These are phyloP conservation scores for Haematococcus lacustris DNA, from an alignment of 139 green algal species.

Conservation along the genomic window DNA sequence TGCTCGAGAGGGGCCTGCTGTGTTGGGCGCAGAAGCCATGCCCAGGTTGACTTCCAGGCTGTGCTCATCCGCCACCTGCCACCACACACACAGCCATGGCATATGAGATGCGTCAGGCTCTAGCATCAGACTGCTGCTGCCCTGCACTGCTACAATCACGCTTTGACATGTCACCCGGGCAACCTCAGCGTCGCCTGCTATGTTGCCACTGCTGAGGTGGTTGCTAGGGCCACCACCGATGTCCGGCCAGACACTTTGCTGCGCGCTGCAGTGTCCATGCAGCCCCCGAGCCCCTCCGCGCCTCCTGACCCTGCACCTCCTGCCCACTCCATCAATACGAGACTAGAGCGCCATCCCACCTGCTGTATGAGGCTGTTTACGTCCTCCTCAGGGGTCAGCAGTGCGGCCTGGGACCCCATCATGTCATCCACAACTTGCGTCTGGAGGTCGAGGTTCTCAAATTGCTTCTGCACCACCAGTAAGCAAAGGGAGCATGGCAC, in stretches of 20 bases:
- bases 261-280: neutral
- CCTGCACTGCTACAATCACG: neutral
- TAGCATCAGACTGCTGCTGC: neutral
- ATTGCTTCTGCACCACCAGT: too few species aligned
- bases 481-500: too few species aligned
- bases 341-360: constrained; percentile 13
- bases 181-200: neutral
- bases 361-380: constrained; percentile 86
- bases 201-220: neutral
- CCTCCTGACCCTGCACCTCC: neutral
- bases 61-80: constrained; percentile 83
- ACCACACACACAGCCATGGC: neutral
- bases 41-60: constrained; percentile 65
- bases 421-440: constrained; percentile 81
- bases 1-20: constrained; percentile 5
- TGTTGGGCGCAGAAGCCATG: constrained; percentile 50
- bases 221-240: neutral
- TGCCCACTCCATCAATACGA: neutral
- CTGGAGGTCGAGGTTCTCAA: constrained; percentile 85
- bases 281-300: too few species aligned
- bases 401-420: constrained; percentile 78
- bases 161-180: neutral
- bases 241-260: neutral
- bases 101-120: neutral
- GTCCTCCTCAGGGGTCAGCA: constrained; percentile 90